Evolutionary conservation across 345 rosid species (phyloP), one percentile per base, ranked within the genome.

Genomic region (Eutrema japonicum): DNA sequence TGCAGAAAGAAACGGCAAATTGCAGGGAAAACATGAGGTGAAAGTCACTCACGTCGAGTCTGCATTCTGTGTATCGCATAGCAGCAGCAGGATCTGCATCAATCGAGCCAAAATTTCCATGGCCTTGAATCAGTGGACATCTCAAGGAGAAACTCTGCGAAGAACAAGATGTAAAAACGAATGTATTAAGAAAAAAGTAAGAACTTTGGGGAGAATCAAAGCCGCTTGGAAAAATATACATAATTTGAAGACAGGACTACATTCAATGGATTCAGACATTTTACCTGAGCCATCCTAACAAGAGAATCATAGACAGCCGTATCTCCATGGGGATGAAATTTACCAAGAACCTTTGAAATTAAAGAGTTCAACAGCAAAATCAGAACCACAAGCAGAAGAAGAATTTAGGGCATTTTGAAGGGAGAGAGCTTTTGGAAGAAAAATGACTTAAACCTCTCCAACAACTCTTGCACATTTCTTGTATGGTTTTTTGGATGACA

Each of bases 11-110:
- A 59, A 22, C 10, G 14, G 47, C 16, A 30, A 41, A 40, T 13
- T 10, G 30, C 57, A 52, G 6, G 22, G 56, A 14, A 41, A 46
- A 37, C 2, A 45, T 11, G 13, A 30, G 42, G 64, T 37, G 29
- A 80, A 60, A 54, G 43, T 7, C 51, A 78, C 92, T 77, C 82
- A 94, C 98, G 59, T 91, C 86, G 54, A 91, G 84, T 81, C 98
- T 82, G 85, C 98, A 94, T 68, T 94, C 98, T 29, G 98, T 94
- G 79, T 94, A 94, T 27, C 98, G 95, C 98, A 94, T 94, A 60
- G 98, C 98, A 38, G 98, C 98, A 68, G 98, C 77, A 82, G 98
- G 98, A 79, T 94, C 98, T 37, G 96, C 97, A 78, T 94, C 98
- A 43, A 94, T 57, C 3, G 98, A 91, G 70, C 98, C 98, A 75